Conservation (phyloP, 768 basidiomycete genomes). For the Lactarius hengduanensis region DNA sequence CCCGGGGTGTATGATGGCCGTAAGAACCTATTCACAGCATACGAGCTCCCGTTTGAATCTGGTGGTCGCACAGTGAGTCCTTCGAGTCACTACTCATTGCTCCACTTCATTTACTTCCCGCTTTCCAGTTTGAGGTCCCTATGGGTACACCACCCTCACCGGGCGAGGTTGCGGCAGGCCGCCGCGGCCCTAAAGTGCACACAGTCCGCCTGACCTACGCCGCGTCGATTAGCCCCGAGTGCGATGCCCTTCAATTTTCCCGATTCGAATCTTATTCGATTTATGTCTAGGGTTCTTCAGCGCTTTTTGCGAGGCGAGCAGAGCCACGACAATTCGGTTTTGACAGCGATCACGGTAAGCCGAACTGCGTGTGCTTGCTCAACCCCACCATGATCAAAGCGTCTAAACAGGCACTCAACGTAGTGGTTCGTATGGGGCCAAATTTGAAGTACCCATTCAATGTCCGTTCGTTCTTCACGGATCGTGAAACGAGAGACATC, state of each 20-base stretch:
- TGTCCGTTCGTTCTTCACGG: conserved; percentile 71
- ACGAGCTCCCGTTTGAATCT: conserved; percentile 56
- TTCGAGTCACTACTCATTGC: background rate
- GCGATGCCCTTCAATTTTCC: conserved; percentile 41
- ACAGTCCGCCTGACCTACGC: conserved; percentile 65
- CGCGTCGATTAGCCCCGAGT: conserved; percentile 82
- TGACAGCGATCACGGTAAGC: conserved; percentile 64
- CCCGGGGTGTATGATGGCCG: conserved; percentile 75
- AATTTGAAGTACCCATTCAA: conserved; percentile 70
- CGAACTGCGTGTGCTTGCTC: background rate
- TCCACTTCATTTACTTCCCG: conserved; percentile 14
- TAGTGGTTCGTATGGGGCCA: conserved; percentile 74
- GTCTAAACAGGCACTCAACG: conserved; percentile 59
- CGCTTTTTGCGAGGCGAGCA: conserved; percentile 66
- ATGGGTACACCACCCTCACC: conserved; percentile 39
- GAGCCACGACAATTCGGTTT: conserved; percentile 63
- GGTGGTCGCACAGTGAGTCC: conserved; percentile 48
- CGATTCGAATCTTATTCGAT: conserved; percentile 1
- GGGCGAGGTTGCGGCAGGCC: conserved; percentile 5
- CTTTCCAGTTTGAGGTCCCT: conserved; percentile 57
- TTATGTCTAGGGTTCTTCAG: conserved; percentile 50
- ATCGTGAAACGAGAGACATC: conserved; percentile 51
- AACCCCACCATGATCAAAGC: background rate
- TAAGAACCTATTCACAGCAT: conserved; percentile 69
- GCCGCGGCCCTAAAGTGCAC: conserved; percentile 57